Evolutionary conservation across 495 filamentous ascomycete genomes (phyloP).

Genomic region (Hypoxylon subgilvum): DNA sequence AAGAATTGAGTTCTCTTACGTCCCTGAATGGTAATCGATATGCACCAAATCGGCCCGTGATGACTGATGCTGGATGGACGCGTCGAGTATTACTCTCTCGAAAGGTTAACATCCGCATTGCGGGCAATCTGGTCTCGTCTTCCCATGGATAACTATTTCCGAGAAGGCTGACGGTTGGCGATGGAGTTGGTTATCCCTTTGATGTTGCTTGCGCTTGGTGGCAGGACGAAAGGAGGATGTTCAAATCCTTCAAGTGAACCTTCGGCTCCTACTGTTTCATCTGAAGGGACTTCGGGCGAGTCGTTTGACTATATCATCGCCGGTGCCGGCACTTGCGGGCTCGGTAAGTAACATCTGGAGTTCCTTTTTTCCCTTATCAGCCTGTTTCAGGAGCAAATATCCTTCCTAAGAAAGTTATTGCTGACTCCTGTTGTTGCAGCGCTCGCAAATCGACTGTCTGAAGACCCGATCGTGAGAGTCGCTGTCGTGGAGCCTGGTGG

Average conservation of each 20-base stretch:
- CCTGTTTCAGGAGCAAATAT: too few species aligned
- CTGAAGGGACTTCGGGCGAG: too few species aligned
- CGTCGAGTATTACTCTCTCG: neutral
- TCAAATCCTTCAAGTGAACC: too few species aligned
- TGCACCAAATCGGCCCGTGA: constrained; percentile 25
- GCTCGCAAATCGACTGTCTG: constrained; percentile 61
- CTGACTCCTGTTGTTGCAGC: too few species aligned
- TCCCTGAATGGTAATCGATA: constrained; percentile 11
- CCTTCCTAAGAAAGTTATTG: too few species aligned
- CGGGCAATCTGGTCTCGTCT: neutral
- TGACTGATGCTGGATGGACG: neutral
- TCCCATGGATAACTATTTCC: neutral
- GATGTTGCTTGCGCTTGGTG: constrained; percentile 4
- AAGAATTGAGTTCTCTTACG: constrained; percentile 2
- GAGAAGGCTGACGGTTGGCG: constrained; percentile 10
- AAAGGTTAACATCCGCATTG: neutral
- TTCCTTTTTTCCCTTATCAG: too few species aligned
- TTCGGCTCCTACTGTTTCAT: too few species aligned
- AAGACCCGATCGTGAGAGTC: constrained; percentile 52
- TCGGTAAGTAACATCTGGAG: too few species aligned
- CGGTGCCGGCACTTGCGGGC: constrained; percentile 60
- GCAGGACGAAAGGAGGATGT: constrained; percentile 9
- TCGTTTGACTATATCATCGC: constrained; percentile 58
- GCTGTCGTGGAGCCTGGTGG: constrained; percentile 61
- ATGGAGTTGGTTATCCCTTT: constrained; percentile 17